A percentile compares a stretch with the other conserved stretches of the same genome.
Conservation (phyloP, 1,284 basidiomycete species). For the Ustilago bromivora region DNA sequence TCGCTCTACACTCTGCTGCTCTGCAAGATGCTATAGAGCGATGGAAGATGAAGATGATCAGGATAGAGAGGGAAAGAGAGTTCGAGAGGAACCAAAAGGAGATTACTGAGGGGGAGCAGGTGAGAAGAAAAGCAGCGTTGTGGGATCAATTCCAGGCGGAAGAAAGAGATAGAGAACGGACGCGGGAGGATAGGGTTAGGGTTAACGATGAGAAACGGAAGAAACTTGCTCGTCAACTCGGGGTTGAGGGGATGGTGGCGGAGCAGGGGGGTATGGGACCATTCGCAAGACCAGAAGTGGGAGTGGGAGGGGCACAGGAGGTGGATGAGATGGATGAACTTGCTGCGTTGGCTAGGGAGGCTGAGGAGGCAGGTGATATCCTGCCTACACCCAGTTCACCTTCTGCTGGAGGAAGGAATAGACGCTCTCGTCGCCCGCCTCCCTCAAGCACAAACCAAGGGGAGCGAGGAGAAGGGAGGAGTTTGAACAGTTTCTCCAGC, state of each 20-base stretch:
- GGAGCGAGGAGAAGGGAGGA: not conserved
- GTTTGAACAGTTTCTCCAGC: not conserved
- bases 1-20: conserved; percentile 22
- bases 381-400: not conserved
- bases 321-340: conserved; percentile 40
- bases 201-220: conserved; percentile 21
- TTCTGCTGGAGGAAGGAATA: not conserved
- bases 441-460: not conserved
- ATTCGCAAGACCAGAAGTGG: conserved; percentile 4
- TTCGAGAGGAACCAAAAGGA: conserved; percentile 4
- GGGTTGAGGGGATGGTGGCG: not conserved
- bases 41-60: conserved; percentile 20
- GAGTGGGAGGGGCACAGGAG: not conserved
- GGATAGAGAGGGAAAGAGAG: conserved; percentile 15
- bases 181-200: conserved; percentile 11
- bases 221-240: not conserved
- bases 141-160: conserved; percentile 34
- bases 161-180: conserved; percentile 16
- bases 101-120: conserved; percentile 10
- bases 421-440: conserved; percentile 5
- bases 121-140: conserved; percentile 28
- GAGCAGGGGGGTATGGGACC: conserved; percentile 16
- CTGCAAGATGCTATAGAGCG: not conserved
- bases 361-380: conserved; percentile 32
- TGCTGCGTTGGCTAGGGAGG: conserved; percentile 30